These are phyloP conservation scores for Thermothielavioides terrestris DNA, from an alignment of 495 filamentous ascomycete species.

Conservation along the genomic window DNA sequence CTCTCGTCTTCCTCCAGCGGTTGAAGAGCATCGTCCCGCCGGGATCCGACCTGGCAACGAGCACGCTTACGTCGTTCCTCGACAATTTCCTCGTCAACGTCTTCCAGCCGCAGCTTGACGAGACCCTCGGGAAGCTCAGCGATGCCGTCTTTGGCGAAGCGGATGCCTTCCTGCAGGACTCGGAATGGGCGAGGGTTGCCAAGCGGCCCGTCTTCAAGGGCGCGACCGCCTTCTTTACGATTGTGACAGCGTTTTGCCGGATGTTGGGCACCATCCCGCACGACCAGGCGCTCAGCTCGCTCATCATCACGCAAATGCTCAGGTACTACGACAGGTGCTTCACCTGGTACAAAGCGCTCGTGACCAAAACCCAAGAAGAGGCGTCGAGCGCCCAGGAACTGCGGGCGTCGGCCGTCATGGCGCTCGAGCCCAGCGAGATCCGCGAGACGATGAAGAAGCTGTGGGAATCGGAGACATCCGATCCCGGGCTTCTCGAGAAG, in stretches of 20 bases:
- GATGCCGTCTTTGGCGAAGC: conserved; percentile 70
- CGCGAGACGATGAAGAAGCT: conserved; percentile 55
- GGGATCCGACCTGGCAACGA: conserved; percentile 72
- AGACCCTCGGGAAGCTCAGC: conserved; percentile 84
- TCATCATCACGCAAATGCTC: conserved; percentile 82
- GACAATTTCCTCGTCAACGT: conserved; percentile 98
- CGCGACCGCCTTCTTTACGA: conserved; percentile 75
- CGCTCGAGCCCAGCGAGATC: conserved; percentile 55
- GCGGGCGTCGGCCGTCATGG: conserved; percentile 64
- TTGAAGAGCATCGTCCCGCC: conserved; percentile 86
- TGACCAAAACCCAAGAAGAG: conserved; percentile 46
- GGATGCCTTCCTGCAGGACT: conserved; percentile 82
- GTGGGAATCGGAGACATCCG: conserved; percentile 43
- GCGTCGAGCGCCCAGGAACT: conserved; percentile 36
- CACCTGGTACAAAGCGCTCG: conserved; percentile 73
- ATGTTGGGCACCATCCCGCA: conserved; percentile 95
- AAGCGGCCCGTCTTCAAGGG: conserved; percentile 86
- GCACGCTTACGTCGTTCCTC: conserved; percentile 86
- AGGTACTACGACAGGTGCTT: conserved; percentile 87
- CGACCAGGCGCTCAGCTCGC: conserved; percentile 86
- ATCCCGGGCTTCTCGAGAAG: conserved; percentile 44
- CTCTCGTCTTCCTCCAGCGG: conserved; percentile 80
- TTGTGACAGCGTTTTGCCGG: conserved; percentile 82
- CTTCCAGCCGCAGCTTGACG: conserved; percentile 92
- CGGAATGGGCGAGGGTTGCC: conserved; percentile 68